Conservation (phyloP, 2,329 filamentous ascomycete genomes). For the Zymoseptoria brevis region DNA sequence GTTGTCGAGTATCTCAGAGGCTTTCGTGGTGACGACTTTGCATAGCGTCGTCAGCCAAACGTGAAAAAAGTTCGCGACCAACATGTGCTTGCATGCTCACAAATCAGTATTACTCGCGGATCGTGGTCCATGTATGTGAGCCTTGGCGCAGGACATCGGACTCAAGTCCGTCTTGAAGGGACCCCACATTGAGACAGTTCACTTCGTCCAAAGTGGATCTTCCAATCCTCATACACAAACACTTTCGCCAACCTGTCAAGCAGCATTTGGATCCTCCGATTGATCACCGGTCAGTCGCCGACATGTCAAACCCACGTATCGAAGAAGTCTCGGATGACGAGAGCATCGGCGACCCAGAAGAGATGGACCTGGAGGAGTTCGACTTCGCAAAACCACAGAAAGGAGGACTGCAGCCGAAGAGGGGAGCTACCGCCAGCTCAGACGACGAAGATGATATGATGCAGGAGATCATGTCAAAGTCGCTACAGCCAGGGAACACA, state of each 20-base stretch:
- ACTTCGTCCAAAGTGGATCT: not conserved
- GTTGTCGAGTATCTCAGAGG: not conserved
- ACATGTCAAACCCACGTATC: slow-evolving; percentile 76
- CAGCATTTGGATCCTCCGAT: not conserved
- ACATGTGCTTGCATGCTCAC: not conserved
- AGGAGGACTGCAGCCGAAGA: slow-evolving; percentile 15
- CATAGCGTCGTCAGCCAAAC: not conserved
- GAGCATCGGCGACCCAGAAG: slow-evolving; percentile 62
- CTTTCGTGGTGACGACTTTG: not conserved
- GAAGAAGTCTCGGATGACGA: slow-evolving; percentile 88
- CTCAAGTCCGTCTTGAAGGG: not conserved
- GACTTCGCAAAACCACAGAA: slow-evolving; percentile 35
- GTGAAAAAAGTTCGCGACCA: not conserved
- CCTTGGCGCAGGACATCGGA: not conserved
- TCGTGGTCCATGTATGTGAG: not conserved
- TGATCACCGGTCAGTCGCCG: slow-evolving; percentile 14
- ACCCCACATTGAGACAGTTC: not conserved
- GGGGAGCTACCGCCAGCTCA: not conserved
- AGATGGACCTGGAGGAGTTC: slow-evolving; percentile 69
- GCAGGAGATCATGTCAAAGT: slow-evolving; percentile 18
- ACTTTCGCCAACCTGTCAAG: not conserved
- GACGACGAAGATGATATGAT: slow-evolving; percentile 13
- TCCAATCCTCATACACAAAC: not conserved
- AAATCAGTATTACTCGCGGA: no score
- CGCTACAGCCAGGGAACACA: slow-evolving; percentile 23